phyloP scores from a whole-genome alignment of 2,329 filamentous ascomycete genomes.

The Spiromastix sp. region DNA sequence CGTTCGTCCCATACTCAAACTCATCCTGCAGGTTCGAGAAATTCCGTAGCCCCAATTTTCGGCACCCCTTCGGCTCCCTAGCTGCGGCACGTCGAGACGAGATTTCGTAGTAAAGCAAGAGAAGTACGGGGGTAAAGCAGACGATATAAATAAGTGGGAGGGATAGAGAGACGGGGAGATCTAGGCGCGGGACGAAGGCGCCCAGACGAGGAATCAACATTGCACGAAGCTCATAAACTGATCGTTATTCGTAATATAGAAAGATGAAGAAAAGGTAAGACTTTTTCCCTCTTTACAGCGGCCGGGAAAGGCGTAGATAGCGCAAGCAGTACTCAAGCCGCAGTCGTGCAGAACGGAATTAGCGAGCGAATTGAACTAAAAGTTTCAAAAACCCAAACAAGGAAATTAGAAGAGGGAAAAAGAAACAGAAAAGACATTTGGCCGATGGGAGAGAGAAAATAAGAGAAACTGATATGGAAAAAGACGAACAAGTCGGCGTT shows the following conservation, averaged over 20 bases:
- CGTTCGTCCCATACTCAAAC: constrained; percentile 40
- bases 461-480: too few relatives aligned
- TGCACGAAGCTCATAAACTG: background rate
- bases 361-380: too few relatives aligned
- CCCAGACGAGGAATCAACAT: constrained; percentile 14
- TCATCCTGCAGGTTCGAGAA: constrained; percentile 48
- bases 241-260: background rate
- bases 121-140: constrained; percentile 10
- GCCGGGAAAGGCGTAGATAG: too few relatives aligned
- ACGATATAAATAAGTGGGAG: constrained; percentile 9
- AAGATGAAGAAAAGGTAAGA: background rate
- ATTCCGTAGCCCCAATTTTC: constrained; percentile 38
- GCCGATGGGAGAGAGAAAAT: too few relatives aligned
- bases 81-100: constrained; percentile 5
- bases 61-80: constrained; percentile 38
- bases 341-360: too few relatives aligned
- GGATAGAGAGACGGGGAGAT: constrained; percentile 8
- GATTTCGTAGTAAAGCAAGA: constrained; percentile 6
- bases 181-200: constrained; percentile 8
- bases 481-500: too few relatives aligned
- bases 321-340: too few relatives aligned
- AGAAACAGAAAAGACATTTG: too few relatives aligned
- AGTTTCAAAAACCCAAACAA: too few relatives aligned
- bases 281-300: too few relatives aligned
- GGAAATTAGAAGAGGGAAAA: too few relatives aligned